phyloP scores from a whole-genome alignment of 805 yeast genomes.

The Cyberlindnera nakhonratchasimensis region DNA sequence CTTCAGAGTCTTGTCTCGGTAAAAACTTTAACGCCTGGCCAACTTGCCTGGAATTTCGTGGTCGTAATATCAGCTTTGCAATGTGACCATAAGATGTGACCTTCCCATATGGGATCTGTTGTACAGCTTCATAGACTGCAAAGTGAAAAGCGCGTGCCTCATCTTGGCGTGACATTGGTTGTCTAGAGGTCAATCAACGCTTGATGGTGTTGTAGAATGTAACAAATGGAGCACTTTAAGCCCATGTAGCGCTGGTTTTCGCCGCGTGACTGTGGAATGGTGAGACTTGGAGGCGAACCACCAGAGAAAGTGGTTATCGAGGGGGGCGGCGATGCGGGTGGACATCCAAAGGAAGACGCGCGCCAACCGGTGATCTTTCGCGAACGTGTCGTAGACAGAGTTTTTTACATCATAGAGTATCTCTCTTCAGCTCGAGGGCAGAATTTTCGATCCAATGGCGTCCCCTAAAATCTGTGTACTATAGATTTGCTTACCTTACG shows the following conservation, averaged over 20 bases:
- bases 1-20: constrained; percentile 18
- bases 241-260: constrained; percentile 1
- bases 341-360: neutral
- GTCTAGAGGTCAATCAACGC: no score
- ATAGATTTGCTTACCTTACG: no score
- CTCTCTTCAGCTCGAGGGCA: no score
- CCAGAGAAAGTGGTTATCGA: no score
- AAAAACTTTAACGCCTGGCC: constrained; percentile 65
- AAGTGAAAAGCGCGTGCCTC: constrained; percentile 56
- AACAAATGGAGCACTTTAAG: constrained; percentile 1
- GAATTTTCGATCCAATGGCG: no score
- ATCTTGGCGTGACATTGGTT: constrained; percentile 27
- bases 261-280: neutral
- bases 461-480: no score
- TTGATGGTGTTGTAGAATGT: neutral
- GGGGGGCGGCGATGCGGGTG: no score
- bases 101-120: constrained; percentile 54
- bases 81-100: constrained; percentile 78
- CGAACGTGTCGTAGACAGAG: no score
- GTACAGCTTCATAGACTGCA: constrained; percentile 54
- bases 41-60: constrained; percentile 69
- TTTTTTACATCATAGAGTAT: no score
- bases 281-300: neutral
- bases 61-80: constrained; percentile 58
- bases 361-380: no score